Evolutionary conservation across 2,329 filamentous ascomycete genomes (phyloP).

Genomic region (Monosporascus sp.): DNA sequence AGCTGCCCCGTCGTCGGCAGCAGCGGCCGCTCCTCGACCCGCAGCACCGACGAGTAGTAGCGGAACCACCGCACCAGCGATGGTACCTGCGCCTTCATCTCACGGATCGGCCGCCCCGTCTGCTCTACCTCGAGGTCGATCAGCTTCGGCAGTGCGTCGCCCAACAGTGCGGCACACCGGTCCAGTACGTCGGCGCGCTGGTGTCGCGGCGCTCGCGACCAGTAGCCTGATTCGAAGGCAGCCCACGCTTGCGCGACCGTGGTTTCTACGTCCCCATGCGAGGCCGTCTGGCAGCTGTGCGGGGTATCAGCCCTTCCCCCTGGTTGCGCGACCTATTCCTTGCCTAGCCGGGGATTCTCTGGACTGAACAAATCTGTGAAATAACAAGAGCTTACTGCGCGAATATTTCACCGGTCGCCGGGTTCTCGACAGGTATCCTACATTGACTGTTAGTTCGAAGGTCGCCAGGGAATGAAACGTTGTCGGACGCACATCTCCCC

Average conservation of each 20-base stretch:
- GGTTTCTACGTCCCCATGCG: conserved; percentile 35
- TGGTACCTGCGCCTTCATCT: conserved; percentile 65
- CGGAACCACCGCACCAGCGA: conserved; percentile 64
- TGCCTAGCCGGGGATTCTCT: neutral
- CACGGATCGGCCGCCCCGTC: conserved; percentile 62
- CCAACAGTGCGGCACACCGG: conserved; percentile 49
- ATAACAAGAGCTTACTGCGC: conserved; percentile 33
- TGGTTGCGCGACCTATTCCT: neutral
- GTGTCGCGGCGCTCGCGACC: conserved; percentile 53
- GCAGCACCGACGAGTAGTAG: conserved; percentile 62
- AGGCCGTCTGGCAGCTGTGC: conserved; percentile 42
- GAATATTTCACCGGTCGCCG: conserved; percentile 46
- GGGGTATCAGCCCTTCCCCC: conserved; percentile 1
- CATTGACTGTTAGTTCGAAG: conserved; percentile 7
- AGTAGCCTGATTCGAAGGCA: conserved; percentile 45
- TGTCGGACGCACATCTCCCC: conserved; percentile 38
- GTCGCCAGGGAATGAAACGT: conserved; percentile 3
- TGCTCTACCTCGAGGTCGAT: conserved; percentile 61
- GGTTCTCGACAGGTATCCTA: conserved; percentile 49
- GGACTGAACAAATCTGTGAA: neutral
- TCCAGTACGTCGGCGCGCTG: conserved; percentile 58
- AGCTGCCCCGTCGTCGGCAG: conserved; percentile 58
- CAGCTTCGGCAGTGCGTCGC: conserved; percentile 45
- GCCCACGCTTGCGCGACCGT: conserved; percentile 36
- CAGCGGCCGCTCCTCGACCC: conserved; percentile 61